Evolutionary conservation across 2,329 filamentous ascomycete species (phyloP).

Genomic region (Colletotrichum siamense): DNA sequence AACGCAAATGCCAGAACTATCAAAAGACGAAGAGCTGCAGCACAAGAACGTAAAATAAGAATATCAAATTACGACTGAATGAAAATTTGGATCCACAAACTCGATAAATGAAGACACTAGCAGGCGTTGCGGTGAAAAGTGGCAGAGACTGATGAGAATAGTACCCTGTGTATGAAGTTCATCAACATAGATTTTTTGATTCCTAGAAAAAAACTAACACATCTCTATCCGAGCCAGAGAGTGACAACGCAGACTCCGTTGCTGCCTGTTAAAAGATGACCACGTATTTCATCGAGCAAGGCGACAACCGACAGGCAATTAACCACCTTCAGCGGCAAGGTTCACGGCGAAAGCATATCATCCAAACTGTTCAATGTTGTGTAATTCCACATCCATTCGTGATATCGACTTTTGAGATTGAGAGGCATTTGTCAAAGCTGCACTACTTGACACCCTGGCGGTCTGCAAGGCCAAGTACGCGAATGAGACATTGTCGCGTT

Average conservation of each 20-base stretch:
- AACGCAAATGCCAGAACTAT: not conserved
- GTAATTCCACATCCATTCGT: not conserved
- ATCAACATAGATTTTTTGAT: no score
- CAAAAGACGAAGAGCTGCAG: no score
- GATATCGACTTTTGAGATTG: fast-evolving
- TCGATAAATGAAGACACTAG: not conserved
- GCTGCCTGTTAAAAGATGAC: not conserved
- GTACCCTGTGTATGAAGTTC: not conserved
- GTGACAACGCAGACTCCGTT: fast-evolving
- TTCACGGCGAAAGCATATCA: not conserved
- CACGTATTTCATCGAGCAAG: not conserved
- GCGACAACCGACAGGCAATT: not conserved
- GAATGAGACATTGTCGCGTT: not conserved
- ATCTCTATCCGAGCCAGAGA: not conserved
- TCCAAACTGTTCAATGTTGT: not conserved
- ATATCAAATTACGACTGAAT: no score
- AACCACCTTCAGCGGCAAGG: not conserved
- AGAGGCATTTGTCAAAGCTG: not conserved
- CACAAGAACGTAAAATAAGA: no score
- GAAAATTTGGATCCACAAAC: not conserved
- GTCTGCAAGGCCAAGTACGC: not conserved
- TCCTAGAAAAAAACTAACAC: not conserved
- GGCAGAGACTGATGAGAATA: not conserved
- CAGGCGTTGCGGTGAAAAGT: not conserved
- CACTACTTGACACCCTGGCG: not conserved